These are phyloP conservation scores for Trichoderma brevicompactum DNA, from an alignment of 2,329 filamentous ascomycete species.

Conservation along the genomic window DNA sequence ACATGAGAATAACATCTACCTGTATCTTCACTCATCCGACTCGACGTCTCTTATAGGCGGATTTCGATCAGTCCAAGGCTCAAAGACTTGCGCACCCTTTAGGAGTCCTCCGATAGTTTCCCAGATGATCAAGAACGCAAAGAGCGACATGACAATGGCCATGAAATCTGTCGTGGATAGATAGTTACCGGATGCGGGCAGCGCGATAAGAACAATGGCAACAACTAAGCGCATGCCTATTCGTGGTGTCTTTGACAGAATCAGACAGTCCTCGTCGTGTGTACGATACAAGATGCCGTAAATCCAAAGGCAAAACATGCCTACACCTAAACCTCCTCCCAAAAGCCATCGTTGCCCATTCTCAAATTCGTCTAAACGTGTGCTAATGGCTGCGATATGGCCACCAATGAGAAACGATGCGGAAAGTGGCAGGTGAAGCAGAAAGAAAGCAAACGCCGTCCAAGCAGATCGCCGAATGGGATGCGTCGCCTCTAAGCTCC, in stretches of 20 bases:
- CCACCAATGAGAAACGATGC: conserved; percentile 53
- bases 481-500: conserved; percentile 49
- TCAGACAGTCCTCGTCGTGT: conserved; percentile 42
- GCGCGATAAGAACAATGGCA: conserved; percentile 40
- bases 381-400: conserved; percentile 50
- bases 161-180: conserved; percentile 44
- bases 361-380: conserved; percentile 46
- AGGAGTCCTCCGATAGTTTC: conserved; percentile 47
- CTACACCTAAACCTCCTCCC: conserved; percentile 51
- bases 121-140: conserved; percentile 50
- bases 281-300: conserved; percentile 49
- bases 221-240: conserved; percentile 43
- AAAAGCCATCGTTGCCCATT: conserved; percentile 53
- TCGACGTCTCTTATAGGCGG: conserved; percentile 36
- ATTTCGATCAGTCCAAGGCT: conserved; percentile 41
- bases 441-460: conserved; percentile 51
- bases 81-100: conserved; percentile 39
- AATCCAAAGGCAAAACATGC: conserved; percentile 50
- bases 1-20: too few species aligned
- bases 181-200: conserved; percentile 44
- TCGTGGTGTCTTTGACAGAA: conserved; percentile 43
- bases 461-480: conserved; percentile 50
- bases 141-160: conserved; percentile 49
- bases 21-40: neutral
- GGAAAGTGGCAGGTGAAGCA: conserved; percentile 51